These are phyloP conservation scores for Thalassiosira livingstoniorum DNA, from an alignment of 352 stramenopile species.

Conservation along the genomic window DNA sequence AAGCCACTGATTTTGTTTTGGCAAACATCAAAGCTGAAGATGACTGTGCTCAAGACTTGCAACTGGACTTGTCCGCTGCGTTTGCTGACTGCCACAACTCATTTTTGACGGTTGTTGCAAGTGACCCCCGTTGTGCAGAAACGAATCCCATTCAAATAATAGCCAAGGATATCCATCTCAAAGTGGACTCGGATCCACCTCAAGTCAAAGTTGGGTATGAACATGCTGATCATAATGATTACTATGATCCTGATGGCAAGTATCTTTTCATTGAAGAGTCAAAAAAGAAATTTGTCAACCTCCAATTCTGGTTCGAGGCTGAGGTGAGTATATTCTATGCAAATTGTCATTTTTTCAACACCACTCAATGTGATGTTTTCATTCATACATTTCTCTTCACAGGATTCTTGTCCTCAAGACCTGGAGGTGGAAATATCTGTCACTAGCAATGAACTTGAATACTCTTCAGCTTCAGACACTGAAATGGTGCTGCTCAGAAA, in stretches of 20 bases:
- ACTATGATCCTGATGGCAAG: neutral
- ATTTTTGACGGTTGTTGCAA: slow-evolving; percentile 9
- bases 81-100: neutral
- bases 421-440: neutral
- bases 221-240: neutral
- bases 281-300: neutral
- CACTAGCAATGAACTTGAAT: slow-evolving; percentile 4
- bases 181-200: neutral
- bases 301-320: neutral
- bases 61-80: neutral
- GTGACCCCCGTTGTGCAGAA: neutral
- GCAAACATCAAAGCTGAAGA: slow-evolving; percentile 1
- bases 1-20: neutral
- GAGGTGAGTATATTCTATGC: neutral
- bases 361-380: no score
- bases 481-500: neutral
- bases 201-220: neutral
- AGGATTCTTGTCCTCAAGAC: slow-evolving; percentile 7
- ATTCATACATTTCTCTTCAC: neutral
- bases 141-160: neutral
- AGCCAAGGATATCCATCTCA: neutral
- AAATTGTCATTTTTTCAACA: no score
- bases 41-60: slow-evolving; percentile 8
- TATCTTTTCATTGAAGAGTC: neutral
- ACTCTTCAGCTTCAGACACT: neutral